phyloP scores from a whole-genome alignment of 2,329 filamentous ascomycete species.

The Trichoderma afroharzianum region DNA sequence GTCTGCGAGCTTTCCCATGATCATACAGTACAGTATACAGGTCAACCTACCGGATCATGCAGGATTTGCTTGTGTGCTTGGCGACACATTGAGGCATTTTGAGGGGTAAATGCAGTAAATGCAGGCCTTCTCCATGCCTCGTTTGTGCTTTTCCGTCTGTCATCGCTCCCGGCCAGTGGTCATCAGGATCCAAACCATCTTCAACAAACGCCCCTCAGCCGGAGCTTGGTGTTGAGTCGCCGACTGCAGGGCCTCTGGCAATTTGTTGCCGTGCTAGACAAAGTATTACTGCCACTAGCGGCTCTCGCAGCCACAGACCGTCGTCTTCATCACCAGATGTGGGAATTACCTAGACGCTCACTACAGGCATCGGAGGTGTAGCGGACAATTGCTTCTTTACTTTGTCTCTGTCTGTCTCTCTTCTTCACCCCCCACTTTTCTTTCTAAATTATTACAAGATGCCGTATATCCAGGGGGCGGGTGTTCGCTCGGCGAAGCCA shows the following conservation, averaged over 20 bases:
- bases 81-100: background rate
- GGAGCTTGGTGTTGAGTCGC: background rate
- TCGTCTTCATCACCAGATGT: background rate
- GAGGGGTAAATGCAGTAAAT: slow-evolving; percentile 1
- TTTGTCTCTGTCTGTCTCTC: background rate
- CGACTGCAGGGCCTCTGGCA: background rate
- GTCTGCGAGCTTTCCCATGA: background rate
- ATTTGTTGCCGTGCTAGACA: background rate
- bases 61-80: background rate
- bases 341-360: background rate
- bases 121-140: background rate
- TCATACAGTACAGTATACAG: background rate
- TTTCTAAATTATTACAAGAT: background rate
- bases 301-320: background rate
- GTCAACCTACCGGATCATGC: background rate
- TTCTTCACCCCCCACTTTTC: background rate
- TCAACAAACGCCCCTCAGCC: background rate
- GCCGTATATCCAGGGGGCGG: background rate
- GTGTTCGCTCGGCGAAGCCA: background rate
- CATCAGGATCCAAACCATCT: background rate
- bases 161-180: background rate
- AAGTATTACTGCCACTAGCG: background rate
- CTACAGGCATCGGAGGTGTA: background rate
- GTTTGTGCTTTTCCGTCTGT: background rate
- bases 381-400: background rate